Conservation (phyloP, 1,284 basidiomycete species). For the Phlebopus sp. region DNA sequence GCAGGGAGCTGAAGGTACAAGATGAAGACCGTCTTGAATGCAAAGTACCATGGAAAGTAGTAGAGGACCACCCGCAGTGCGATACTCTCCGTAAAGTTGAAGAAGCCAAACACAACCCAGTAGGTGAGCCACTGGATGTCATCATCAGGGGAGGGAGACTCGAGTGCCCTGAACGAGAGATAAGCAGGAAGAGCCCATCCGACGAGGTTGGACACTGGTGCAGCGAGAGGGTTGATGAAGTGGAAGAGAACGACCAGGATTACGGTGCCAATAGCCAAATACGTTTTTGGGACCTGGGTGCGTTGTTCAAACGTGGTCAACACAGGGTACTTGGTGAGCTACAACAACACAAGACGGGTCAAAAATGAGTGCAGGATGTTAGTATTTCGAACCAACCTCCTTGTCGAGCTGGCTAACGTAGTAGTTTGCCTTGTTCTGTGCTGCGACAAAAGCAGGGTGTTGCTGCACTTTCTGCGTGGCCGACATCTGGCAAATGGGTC, state of each 20-base stretch:
- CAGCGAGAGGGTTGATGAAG: constrained; percentile 79
- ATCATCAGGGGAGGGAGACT: constrained; percentile 68
- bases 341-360: constrained; percentile 6
- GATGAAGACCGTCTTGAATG: constrained; percentile 86
- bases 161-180: constrained; percentile 83
- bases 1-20: constrained; percentile 83
- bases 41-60: constrained; percentile 88
- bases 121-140: constrained; percentile 89
- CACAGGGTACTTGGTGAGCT: constrained; percentile 92
- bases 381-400: constrained; percentile 61
- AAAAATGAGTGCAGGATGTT: constrained; percentile 14
- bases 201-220: constrained; percentile 80
- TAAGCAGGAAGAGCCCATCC: constrained; percentile 84
- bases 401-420: constrained; percentile 89
- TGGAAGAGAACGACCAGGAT: constrained; percentile 67
- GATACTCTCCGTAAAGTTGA: constrained; percentile 82
- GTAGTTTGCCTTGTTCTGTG: constrained; percentile 69
- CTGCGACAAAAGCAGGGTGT: constrained; percentile 83
- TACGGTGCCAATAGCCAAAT: constrained; percentile 78
- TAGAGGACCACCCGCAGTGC: constrained; percentile 73
- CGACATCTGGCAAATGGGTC: constrained; percentile 55
- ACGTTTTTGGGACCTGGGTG: constrained; percentile 92
- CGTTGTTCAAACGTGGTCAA: constrained; percentile 83
- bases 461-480: constrained; percentile 74
- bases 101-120: constrained; percentile 84